Evolutionary conservation across 225 moss, liverwort and hornwort species (phyloP).

Genomic region (Rhytidiadelphus loreus): DNA sequence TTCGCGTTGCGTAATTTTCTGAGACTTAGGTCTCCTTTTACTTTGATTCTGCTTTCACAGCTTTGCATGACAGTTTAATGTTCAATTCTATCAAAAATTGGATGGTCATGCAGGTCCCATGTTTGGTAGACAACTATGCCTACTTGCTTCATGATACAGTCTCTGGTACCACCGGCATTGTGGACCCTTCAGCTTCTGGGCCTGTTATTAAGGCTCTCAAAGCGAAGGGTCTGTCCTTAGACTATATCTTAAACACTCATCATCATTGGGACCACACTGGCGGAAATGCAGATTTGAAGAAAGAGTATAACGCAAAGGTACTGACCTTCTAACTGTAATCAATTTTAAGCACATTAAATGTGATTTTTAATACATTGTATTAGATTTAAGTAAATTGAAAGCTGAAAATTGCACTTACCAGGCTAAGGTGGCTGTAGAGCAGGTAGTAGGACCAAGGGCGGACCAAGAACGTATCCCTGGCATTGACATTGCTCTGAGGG

Average conservation of each 20-base stretch:
- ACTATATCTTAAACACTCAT: slow-evolving; percentile 87
- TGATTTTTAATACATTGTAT: neutral
- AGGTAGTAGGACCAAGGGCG: slow-evolving; percentile 90
- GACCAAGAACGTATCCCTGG: slow-evolving; percentile 88
- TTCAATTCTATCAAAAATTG: neutral
- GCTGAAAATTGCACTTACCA: neutral
- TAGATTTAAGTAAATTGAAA: neutral
- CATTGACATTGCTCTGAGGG: slow-evolving; percentile 73
- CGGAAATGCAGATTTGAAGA: slow-evolving; percentile 78
- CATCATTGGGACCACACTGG: slow-evolving; percentile 98
- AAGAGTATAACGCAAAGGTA: slow-evolving; percentile 77
- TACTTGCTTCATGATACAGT: slow-evolving; percentile 75
- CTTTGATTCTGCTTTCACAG: neutral
- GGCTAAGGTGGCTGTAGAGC: slow-evolving; percentile 14
- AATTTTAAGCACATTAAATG: neutral
- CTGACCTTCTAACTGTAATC: neutral
- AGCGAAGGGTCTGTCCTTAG: slow-evolving; percentile 48
- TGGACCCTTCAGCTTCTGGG: slow-evolving; percentile 81
- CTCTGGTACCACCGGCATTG: slow-evolving; percentile 74
- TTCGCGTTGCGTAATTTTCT: neutral
- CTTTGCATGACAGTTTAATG: neutral
- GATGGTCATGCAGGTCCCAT: slow-evolving; percentile 60
- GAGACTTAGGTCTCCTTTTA: neutral
- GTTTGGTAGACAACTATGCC: slow-evolving; percentile 89
- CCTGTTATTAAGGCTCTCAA: slow-evolving; percentile 73